Evolutionary conservation across 1,284 basidiomycete genomes (phyloP).

Genomic region (Cutaneotrichosporon cavernicola): DNA sequence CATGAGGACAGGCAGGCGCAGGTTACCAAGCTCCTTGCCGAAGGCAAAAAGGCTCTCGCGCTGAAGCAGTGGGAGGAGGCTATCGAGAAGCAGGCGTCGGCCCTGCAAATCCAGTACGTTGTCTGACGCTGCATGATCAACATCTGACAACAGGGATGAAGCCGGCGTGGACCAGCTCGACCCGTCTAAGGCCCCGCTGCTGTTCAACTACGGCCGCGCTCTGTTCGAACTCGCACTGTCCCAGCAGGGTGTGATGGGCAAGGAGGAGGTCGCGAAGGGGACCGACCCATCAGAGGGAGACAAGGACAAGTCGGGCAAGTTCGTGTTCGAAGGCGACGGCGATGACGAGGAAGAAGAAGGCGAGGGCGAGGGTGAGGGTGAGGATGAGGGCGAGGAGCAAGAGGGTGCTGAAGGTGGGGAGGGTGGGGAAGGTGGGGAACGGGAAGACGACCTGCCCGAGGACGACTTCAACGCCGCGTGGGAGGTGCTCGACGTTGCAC

Average conservation of each 20-base stretch:
- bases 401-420: constrained; percentile 55
- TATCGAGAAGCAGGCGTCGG: constrained; percentile 76
- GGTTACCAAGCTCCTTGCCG: constrained; percentile 42
- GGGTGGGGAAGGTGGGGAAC: constrained; percentile 78
- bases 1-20: constrained; percentile 22
- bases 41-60: constrained; percentile 67
- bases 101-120: constrained; percentile 74
- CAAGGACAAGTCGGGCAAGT: constrained; percentile 23
- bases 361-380: constrained; percentile 56
- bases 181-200: constrained; percentile 74
- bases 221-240: constrained; percentile 81
- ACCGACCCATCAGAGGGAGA: constrained; percentile 46
- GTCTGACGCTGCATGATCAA: no score
- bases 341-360: constrained; percentile 32
- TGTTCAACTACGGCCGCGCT: constrained; percentile 81
- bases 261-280: constrained; percentile 63
- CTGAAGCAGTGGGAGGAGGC: constrained; percentile 82
- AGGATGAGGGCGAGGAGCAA: constrained; percentile 57
- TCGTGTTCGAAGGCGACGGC: constrained; percentile 43
- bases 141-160: constrained; percentile 59
- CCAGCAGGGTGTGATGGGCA: constrained; percentile 77
- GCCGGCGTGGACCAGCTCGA: constrained; percentile 67
- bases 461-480: constrained; percentile 93
- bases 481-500: constrained; percentile 85
- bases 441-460: constrained; percentile 61